Percentiles rank a stretch among this genome's conserved stretches.
phyloP scores from a whole-genome alignment of 352 stramenopile genomes.

The Pilasporangium apinafurcum region DNA sequence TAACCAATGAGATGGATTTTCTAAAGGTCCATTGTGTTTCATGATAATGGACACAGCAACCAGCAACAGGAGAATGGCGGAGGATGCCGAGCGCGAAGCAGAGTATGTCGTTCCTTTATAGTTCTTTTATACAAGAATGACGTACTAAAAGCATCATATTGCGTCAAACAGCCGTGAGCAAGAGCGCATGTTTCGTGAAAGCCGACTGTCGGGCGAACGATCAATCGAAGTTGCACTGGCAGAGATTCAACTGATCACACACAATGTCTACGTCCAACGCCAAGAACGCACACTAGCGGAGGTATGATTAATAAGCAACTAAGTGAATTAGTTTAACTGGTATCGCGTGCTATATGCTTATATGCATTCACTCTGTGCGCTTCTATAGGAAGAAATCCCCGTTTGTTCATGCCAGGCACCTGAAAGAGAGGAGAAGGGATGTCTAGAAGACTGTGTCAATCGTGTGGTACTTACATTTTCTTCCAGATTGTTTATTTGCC shows the following conservation, averaged over 20 bases:
- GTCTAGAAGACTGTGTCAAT: slow-evolving; percentile 73
- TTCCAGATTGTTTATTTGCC: not conserved
- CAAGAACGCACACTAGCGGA: slow-evolving; percentile 39
- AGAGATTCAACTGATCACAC: slow-evolving; percentile 59
- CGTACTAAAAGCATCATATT: too few relatives aligned
- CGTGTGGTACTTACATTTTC: slow-evolving; percentile 28
- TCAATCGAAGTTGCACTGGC: slow-evolving; percentile 62
- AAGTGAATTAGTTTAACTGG: not conserved
- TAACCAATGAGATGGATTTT: too few relatives aligned
- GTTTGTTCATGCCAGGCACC: slow-evolving; percentile 48
- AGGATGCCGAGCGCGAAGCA: too few relatives aligned
- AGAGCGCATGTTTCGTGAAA: slow-evolving; percentile 38
- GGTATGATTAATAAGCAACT: too few relatives aligned
- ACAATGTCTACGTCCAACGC: slow-evolving; percentile 74
- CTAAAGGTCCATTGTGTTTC: too few relatives aligned
- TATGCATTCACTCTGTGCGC: not conserved
- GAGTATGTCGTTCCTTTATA: too few relatives aligned
- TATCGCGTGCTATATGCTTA: not conserved
- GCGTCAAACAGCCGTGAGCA: slow-evolving; percentile 16
- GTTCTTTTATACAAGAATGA: too few relatives aligned
- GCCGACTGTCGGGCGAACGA: slow-evolving; percentile 55
- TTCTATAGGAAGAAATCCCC: slow-evolving; percentile 58
- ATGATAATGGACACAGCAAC: too few relatives aligned
- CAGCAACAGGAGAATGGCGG: too few relatives aligned
- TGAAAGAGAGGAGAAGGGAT: slow-evolving; percentile 31